Base-by-base conservation (phyloP, 2,329 filamentous ascomycete genomes). In the Mycosphaerella sp. region DNA sequence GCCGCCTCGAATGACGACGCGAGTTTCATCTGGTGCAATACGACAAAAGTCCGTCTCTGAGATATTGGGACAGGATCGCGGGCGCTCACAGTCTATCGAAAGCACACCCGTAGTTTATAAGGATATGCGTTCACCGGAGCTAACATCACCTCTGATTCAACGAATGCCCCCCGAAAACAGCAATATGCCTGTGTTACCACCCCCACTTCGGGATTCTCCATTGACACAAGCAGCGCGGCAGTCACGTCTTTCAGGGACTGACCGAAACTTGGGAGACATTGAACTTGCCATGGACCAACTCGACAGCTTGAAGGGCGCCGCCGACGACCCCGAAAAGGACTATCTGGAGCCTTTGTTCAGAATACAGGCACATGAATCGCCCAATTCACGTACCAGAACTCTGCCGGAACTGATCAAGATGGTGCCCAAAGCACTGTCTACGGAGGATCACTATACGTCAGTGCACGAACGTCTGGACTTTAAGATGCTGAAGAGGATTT, bases 391-490 rank as follows among this genome's bases (percentile, higher is more conserved):
- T 7, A 79, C 78, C 42, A 72, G 78, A 55, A 74, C 77, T 23
- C 72, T 85, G n/a, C 75, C 87, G 53, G 85, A 88, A 41, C 78
- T 97, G 0, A 76, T 97, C 3, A 81, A 85, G 52, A 86, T 88
- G 43, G 88, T 91, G 3, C 87, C 91, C 66, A 98, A 98, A 69
- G 95, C 90, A 0, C 76, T 97, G 9, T 90, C 86, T 1, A 97
- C 92, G 0, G 78, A 85, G 1, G 91, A 96, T 66, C 85, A 91
- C 48, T 84, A 89, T 54, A 81, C 95, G 1, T 86, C 89, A 42
- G 83, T 95, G 40, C 82, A 89, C 46, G 91, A 97, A 64, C 84
- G 86, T 54, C 89, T 95, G 69, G 89, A 95, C 49, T 93, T 89
- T 64, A 85, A 89, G 53, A 87, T 95, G 31, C 72, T 97, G 3